Evolutionary conservation across 129 eudicot genomes (phyloP).

Genomic region (sunflower (Helianthus annuus)): HanXRQr2.0-SUNRISE NC_035436.2:175117443-175117942

Average conservation of each 20-base stretch:
- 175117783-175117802: neutral
- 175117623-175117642: neutral
- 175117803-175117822: neutral
- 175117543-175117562: constrained; percentile 96
- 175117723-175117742: neutral
- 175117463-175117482: constrained; percentile 98
- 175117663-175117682: neutral
- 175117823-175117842: neutral
- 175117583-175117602: constrained; percentile 65
- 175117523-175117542: constrained; percentile 63
- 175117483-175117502: constrained; percentile 55
- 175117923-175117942: neutral
- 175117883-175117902: neutral
- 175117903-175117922: neutral
- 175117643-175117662: neutral
- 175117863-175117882: neutral
- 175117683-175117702: neutral
- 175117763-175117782: neutral
- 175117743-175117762: neutral
- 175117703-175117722: neutral
- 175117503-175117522: constrained; percentile 57
- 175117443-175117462: constrained; percentile 90
- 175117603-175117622: constrained; percentile 6
- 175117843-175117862: neutral
- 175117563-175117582: constrained; percentile 75